Percentiles rank a stretch among this genome's conserved stretches.
These are phyloP conservation scores for Rubia yunnanensis DNA, from an alignment of 257 asterid genomes.

Conservation along the genomic window DNA sequence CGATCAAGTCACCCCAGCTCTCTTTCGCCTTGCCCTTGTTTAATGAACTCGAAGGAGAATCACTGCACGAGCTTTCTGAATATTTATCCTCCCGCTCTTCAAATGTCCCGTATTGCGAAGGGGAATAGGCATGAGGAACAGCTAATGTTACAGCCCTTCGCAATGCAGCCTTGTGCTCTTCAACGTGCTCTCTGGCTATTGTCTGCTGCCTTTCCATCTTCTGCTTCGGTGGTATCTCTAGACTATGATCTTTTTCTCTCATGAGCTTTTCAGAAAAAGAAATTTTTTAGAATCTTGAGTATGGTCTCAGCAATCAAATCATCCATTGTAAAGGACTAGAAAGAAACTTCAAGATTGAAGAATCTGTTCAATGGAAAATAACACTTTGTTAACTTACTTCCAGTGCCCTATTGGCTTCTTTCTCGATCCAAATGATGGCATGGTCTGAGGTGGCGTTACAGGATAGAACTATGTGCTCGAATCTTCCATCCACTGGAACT, in stretches of 20 bases:
- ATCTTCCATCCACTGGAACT: conserved; percentile 88
- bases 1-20: conserved; percentile 75
- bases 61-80: conserved; percentile 17
- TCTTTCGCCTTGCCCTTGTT: conserved; percentile 29
- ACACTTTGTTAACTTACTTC: conserved; percentile 50
- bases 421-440: conserved; percentile 77
- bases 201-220: conserved; percentile 75
- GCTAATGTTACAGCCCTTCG: conserved; percentile 60
- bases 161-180: conserved; percentile 63
- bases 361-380: background rate
- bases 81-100: conserved; percentile 25
- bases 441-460: conserved; percentile 90
- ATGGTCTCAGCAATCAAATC: too few relatives aligned
- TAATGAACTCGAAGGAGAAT: conserved; percentile 47
- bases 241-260: conserved; percentile 41
- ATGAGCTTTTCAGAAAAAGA: conserved; percentile 27
- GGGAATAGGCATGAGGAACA: conserved; percentile 67
- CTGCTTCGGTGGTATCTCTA: conserved; percentile 55
- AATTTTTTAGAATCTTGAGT: too few relatives aligned
- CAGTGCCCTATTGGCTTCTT: conserved; percentile 63
- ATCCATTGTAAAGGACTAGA: too few relatives aligned
- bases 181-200: conserved; percentile 47
- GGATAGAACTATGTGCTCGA: conserved; percentile 85
- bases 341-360: too few relatives aligned
- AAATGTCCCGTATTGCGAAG: conserved; percentile 68